Evolutionary conservation across 768 basidiomycete species (phyloP), one percentile per base, ranked within the genome.

Genomic region (Rubroboletus pulcherrimus): DNA sequence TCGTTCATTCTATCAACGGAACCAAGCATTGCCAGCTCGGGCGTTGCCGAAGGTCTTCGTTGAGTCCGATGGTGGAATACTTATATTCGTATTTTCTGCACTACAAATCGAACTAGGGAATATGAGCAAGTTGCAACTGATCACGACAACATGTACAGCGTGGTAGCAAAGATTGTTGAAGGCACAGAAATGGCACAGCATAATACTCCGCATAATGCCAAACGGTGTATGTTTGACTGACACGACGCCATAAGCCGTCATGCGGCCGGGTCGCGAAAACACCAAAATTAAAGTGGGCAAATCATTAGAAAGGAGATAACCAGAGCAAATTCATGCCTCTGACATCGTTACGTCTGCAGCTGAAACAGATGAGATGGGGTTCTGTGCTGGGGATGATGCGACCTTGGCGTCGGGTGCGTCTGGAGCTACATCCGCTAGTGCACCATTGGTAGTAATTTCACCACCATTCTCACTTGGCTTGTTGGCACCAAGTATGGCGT

Each of bases 261-360:
- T n/a, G 34, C 47, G 47, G 53, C 51, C 12, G 46, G 47, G 55
- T 52, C 57, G 47, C 40, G 43, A 48, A 55, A 44, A 60, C 52
- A 56, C 53, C 62, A 64, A 63, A 54, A 52, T 61, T 56, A 57
- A 39, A 59, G 21, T 30, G 43, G 42, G 21, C 33, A 59, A 55
- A 51, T 44, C 51, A 47, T 53, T 38, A 57, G 37, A 56, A 51
- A 55, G 19, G 42, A 30, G 37, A 54, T 51, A 58, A 57, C 49
- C 51, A 59, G 29, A 49, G 24, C 48, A 56, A 51, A 35, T 35
- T 62, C 62, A 63, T 58, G 75, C 75, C 45, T 78, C 78, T 29
- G 75, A 70, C 73, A 79, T 70, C n/a, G 74, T 73, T n/a, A 73
- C 53, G 47, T 78, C 78, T 31, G 62, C 77, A 26, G 65, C 69